A percentile compares a stretch with the other conserved stretches of the same genome.
Conservation (phyloP, 2,329 filamentous ascomycete genomes). For the Fusarium sp. region DNA sequence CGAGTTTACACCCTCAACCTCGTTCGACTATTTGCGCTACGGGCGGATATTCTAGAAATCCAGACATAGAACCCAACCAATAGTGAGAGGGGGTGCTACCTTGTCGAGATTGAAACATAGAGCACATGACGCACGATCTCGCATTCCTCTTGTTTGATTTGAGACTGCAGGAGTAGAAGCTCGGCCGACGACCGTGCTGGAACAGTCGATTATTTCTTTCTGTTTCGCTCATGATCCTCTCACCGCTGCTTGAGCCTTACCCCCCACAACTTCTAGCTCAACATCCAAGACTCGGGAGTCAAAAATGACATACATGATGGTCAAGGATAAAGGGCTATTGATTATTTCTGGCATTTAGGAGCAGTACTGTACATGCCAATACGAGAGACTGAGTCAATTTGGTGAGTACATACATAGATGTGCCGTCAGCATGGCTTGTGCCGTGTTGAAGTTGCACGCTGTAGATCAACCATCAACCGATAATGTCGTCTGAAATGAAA, state of each 20-base stretch:
- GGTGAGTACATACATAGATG: slow-evolving; percentile 1
- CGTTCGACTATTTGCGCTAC: slow-evolving; percentile 46
- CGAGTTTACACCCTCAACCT: slow-evolving; percentile 35
- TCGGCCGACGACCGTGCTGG: slow-evolving; percentile 35
- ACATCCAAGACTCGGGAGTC: slow-evolving; percentile 17
- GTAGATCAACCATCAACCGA: slow-evolving; percentile 28
- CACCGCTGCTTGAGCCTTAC: slow-evolving; percentile 42
- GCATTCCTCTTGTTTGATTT: slow-evolving; percentile 40
- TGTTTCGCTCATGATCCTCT: slow-evolving; percentile 37
- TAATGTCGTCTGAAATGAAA: slow-evolving; percentile 3
- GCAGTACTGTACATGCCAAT: slow-evolving; percentile 20
- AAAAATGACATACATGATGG: slow-evolving; percentile 37
- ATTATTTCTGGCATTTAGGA: slow-evolving; percentile 14
- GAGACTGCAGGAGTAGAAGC: slow-evolving; percentile 32
- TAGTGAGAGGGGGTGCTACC: slow-evolving; percentile 29
- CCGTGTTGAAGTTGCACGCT: not conserved
- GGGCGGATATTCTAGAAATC: slow-evolving; percentile 52
- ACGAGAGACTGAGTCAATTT: slow-evolving; percentile 4
- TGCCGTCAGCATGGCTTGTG: slow-evolving; percentile 6
- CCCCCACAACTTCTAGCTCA: slow-evolving; percentile 28
- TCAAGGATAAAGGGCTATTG: slow-evolving; percentile 11
- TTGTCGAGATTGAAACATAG: slow-evolving; percentile 34
- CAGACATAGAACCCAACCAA: slow-evolving; percentile 40
- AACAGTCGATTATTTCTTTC: slow-evolving; percentile 29
- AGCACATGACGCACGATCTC: slow-evolving; percentile 43